These are phyloP conservation scores for Trypanosomatidae sp. DNA, from an alignment of 208 protist genomes.

Conservation along the genomic window DNA sequence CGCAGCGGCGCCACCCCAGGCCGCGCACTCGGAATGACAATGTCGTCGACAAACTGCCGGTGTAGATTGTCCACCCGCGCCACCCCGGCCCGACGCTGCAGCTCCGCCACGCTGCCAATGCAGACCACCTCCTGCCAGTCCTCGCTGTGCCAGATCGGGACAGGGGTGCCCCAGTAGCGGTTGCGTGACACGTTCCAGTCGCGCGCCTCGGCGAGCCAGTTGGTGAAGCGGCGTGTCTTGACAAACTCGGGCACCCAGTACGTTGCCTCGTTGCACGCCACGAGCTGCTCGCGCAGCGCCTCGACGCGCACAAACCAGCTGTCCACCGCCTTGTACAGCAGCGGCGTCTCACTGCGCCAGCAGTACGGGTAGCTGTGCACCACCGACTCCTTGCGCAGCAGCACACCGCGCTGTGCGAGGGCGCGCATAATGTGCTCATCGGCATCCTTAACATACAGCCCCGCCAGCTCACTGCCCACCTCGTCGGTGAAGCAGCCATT, in stretches of 20 bases:
- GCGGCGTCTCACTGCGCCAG: constrained; percentile 98
- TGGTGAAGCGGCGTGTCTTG: constrained; percentile 97
- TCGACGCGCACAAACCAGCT: constrained; percentile 99
- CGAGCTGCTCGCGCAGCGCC: constrained; percentile 90
- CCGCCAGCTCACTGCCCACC: constrained; percentile 93
- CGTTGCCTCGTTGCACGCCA: constrained; percentile 91
- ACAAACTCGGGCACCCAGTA: constrained; percentile 98
- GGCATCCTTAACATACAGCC: constrained; percentile 96
- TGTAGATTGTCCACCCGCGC: constrained; percentile 94
- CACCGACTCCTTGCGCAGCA: constrained; percentile 86
- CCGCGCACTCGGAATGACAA: constrained; percentile 96
- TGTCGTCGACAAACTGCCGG: constrained; percentile 95
- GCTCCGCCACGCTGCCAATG: constrained; percentile 94
- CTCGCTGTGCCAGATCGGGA: constrained; percentile 98
- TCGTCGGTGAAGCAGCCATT: constrained; percentile 94
- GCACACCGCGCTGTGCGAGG: constrained; percentile 86
- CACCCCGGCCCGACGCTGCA: constrained; percentile 91
- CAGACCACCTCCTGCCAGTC: constrained; percentile 94
- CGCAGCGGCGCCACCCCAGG: constrained; percentile 77
- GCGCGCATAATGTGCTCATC: constrained; percentile 92
- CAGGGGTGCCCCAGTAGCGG: constrained; percentile 98
- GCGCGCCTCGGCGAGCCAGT: constrained; percentile 97
- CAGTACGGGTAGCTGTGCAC: constrained; percentile 99
- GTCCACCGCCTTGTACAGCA: constrained; percentile 97
- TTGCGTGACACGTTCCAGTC: constrained; percentile 99